These are phyloP conservation scores for Ambrosiella cleistominuta DNA, from an alignment of 2,329 filamentous ascomycete species.

Conservation along the genomic window DNA sequence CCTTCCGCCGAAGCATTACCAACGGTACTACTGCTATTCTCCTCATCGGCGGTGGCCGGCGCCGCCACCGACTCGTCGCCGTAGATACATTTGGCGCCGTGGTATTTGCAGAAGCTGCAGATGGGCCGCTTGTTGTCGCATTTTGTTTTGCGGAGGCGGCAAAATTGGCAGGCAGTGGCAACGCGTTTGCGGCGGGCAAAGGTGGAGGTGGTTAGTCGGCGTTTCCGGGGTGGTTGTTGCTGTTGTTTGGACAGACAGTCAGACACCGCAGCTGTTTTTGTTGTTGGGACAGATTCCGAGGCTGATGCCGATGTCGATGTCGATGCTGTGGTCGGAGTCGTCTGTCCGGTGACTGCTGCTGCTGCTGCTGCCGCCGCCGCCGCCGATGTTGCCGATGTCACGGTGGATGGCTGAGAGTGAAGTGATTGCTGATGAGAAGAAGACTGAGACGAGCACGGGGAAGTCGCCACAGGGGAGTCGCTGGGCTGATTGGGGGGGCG, in stretches of 20 bases:
- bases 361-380: neutral
- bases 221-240: neutral
- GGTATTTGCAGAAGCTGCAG: neutral
- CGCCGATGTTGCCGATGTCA: neutral
- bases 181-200: neutral
- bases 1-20: neutral
- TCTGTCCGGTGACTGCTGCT: neutral
- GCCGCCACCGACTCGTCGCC: neutral
- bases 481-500: neutral
- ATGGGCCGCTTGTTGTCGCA: neutral
- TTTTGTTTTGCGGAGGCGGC: neutral
- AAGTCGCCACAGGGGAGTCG: no score
- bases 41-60: neutral
- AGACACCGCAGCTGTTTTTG: no score
- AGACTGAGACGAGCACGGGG: no score
- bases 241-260: neutral
- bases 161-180: neutral
- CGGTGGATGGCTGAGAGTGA: neutral
- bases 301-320: no score
- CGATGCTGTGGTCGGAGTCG: neutral
- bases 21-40: neutral
- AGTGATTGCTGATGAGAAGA: no score
- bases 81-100: neutral
- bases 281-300: no score
- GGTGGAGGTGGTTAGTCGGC: neutral